Evolutionary conservation across 2,329 filamentous ascomycete genomes (phyloP).

Genomic region (Ceratocystis ficicola): DNA sequence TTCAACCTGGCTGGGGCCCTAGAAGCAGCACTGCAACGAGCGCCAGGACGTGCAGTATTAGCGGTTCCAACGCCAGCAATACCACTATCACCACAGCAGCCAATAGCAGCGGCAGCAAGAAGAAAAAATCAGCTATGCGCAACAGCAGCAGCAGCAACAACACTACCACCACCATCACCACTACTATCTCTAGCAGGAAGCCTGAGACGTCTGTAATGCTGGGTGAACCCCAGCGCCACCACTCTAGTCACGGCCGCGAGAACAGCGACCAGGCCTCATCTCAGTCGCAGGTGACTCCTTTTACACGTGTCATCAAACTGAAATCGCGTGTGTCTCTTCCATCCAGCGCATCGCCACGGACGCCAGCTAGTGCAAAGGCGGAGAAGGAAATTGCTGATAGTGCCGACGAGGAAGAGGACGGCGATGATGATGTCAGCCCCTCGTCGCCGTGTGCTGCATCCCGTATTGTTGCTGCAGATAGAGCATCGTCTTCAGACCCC

Average conservation of each 20-base stretch:
- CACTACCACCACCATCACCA: no score
- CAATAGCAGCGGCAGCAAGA: not conserved
- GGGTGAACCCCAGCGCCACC: not conserved
- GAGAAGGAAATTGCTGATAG: slow-evolving; percentile 1
- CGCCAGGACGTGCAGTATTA: slow-evolving; percentile 1
- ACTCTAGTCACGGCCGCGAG: not conserved
- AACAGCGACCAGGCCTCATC: not conserved
- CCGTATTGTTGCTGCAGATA: not conserved
- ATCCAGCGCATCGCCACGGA: not conserved
- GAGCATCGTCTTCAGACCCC: not conserved
- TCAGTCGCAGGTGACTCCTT: not conserved
- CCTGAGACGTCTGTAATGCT: slow-evolving; percentile 5
- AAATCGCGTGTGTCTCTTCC: slow-evolving; percentile 2
- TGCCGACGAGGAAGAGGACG: slow-evolving; percentile 1
- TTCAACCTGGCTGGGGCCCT: slow-evolving; percentile 3
- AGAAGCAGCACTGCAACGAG: slow-evolving; percentile 1
- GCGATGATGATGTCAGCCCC: not conserved
- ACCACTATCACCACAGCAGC: not conserved
- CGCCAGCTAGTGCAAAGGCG: not conserved
- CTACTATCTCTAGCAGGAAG: no score
- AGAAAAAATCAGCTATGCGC: not conserved
- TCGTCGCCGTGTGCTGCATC: slow-evolving; percentile 11
- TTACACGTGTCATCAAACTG: slow-evolving; percentile 10
- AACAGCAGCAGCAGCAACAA: not conserved
- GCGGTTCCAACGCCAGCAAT: not conserved